Evolutionary conservation across 2,329 filamentous ascomycete genomes (phyloP), one percentile per base, ranked within the genome.

Genomic region (Albifimbria verrucaria): DNA sequence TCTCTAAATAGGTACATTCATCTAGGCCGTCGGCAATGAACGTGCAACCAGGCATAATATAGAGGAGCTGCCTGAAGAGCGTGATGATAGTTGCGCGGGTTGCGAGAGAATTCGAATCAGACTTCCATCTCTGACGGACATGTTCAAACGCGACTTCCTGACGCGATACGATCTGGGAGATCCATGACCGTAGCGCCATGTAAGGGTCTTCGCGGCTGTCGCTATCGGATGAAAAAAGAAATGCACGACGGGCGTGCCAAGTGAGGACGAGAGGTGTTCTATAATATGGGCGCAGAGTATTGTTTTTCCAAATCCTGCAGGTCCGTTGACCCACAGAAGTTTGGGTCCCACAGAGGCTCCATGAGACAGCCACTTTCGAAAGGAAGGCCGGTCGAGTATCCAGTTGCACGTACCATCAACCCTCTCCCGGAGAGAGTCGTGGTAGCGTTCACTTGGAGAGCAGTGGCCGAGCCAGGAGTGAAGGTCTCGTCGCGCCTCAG

Each of bases 221-320:
- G 26, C 46, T 24, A 7, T 64, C 62, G 9, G 63, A 66, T 3
- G 66, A 68, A 32, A 66, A 63, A 50, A 69, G 70, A 55, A 64
- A 68, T 65, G 60, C 5, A 58, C 63, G 5, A 64, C 18, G 0
- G 55, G 57, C 1, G 43, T 26, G 1, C 56, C 20, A 3, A 43
- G 44, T 1, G 28, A 49, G 3, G 48, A 25, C 15, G 49, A 43
- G 3, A 69, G 48, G 43, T 68, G 42, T 39, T 70, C 49, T 7
- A 67, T 51, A 1, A 71, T 32, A 20, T 54, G 61, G 11, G 68
- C 59, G 49, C 66, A 68, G 1, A 72, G 56, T 1, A 69, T 47
- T 1, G 68, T 72, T 48, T 72, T 72, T 0, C 68, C 69, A 36
- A 65, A 70, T 0, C 68, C 62, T 1, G 58, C 52, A 21, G 57